Conservation (phyloP, 1,284 basidiomycete genomes). For the Xerocomus minutiporus region DNA sequence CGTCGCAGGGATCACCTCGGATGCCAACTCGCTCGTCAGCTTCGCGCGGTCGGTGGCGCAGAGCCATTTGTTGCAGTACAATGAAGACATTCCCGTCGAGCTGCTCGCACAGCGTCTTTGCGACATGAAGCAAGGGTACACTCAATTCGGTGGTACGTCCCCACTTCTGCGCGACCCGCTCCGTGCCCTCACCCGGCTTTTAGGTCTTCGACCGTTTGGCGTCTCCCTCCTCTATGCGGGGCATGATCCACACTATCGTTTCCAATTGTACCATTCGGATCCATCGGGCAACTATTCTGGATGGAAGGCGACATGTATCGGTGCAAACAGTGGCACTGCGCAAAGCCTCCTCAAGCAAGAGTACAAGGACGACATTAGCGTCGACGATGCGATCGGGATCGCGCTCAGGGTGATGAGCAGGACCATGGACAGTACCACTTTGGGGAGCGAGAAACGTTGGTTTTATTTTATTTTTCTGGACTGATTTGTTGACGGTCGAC, state of each 20-base stretch:
- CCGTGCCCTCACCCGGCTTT: not conserved
- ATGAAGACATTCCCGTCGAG: slow-evolving; percentile 98
- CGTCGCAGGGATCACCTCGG: slow-evolving; percentile 93
- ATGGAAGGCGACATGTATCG: slow-evolving; percentile 98
- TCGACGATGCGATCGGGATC: slow-evolving; percentile 89
- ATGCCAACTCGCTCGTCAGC: slow-evolving; percentile 97
- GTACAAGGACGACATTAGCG: slow-evolving; percentile 91
- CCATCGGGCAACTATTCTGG: slow-evolving; percentile 98
- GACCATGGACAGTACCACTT: slow-evolving; percentile 97
- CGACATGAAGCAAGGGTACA: slow-evolving; percentile 98
- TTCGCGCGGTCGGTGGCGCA: slow-evolving; percentile 91
- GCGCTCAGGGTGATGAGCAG: slow-evolving; percentile 97
- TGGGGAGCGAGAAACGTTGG: slow-evolving; percentile 92
- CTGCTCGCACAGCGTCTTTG: slow-evolving; percentile 91
- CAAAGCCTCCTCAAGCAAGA: slow-evolving; percentile 96
- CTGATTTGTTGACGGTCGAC: not conserved
- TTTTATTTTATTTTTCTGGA: slow-evolving; percentile 11
- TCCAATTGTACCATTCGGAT: slow-evolving; percentile 98
- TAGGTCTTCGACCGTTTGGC: slow-evolving; percentile 95
- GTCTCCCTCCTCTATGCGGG: slow-evolving; percentile 96
- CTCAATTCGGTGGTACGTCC: slow-evolving; percentile 85
- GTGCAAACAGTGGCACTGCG: slow-evolving; percentile 93
- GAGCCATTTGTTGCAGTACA: slow-evolving; percentile 82
- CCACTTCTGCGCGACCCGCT: not conserved
- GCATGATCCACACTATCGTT: slow-evolving; percentile 92